Evolutionary conservation across 345 rosid species (phyloP), one percentile per base, ranked within the genome.

Genomic region (Turnera subulata): DNA sequence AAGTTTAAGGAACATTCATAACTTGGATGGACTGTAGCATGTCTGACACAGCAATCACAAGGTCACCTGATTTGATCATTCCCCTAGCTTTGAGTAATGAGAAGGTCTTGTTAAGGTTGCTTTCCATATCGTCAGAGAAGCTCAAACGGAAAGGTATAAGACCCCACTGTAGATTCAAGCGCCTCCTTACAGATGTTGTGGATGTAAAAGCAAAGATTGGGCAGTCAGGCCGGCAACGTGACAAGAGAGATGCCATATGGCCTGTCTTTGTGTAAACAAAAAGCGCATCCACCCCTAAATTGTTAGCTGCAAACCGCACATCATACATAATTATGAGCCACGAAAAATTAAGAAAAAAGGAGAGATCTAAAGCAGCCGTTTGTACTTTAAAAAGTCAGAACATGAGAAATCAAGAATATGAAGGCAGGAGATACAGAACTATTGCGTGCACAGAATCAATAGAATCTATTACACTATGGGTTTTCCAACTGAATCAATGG

Each of bases 11-110:
- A 38, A 93, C 95, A 52, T 82, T 87, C 90, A 89, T 87, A 10
- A 89, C 99, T 72, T 93, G 96, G 69, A 89, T 93, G 6, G 97
- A 93, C 58, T 89, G 99, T 72, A 89, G 71, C 89, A 89, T 78
- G 82, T 93, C 97, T 0, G 99, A 93, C 32, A 89, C 97, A 14
- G 99, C 97, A 46, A 93, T 76, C 24, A 93, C 96, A 26, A 89
- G 97, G 70, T 89, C 96, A 54, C 99, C 99, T 13, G 99, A 87
- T 73, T 87, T 87, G 61, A 89, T 80, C 99, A 93, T 93, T 44
- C 97, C 99, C 68, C 99, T 77, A 50, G 99, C 81, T 78, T 93
- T 93, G 65, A 93, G 92, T 62, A 93, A 67, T 9, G 97, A 81
- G 78, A 89, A 93, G 26, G 97, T 93, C 68, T 80, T 89, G 72